A percentile compares a stretch with the other conserved stretches of the same genome.
phyloP scores from a whole-genome alignment of 176 grass and related monocot species.

The Ensete glaucum region DNA sequence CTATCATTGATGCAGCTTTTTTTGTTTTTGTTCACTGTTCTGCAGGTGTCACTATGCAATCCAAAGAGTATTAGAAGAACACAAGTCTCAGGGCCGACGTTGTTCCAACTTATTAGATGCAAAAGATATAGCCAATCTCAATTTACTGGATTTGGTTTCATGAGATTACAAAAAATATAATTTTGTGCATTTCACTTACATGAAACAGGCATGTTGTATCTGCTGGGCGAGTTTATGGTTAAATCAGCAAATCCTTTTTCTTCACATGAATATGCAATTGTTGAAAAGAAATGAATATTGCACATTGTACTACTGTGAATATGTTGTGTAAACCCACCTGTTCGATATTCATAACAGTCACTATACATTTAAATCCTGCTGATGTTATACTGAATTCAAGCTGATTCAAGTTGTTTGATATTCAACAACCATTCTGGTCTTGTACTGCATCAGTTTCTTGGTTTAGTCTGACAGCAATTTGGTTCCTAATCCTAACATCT shows the following conservation, averaged over 20 bases:
- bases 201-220: too few relatives aligned
- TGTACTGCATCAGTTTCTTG: background rate
- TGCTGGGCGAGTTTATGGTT: too few relatives aligned
- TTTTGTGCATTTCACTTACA: background rate
- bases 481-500: too few relatives aligned
- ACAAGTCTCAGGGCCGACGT: constrained; percentile 3
- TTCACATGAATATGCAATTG: background rate
- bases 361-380: background rate
- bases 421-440: background rate
- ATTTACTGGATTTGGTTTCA: constrained; percentile 4
- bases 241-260: background rate
- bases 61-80: constrained; percentile 57
- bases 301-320: background rate
- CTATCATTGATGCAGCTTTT: background rate
- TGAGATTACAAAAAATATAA: background rate
- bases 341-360: too few relatives aligned
- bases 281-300: background rate
- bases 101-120: constrained; percentile 23
- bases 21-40: background rate
- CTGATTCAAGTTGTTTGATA: background rate
- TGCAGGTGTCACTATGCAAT: constrained; percentile 72
- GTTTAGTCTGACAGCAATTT: too few relatives aligned
- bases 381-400: background rate
- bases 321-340: background rate
- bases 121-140: background rate